Evolutionary conservation across 306 rosid species (phyloP).

Genomic region (Castanospermum australe): DNA sequence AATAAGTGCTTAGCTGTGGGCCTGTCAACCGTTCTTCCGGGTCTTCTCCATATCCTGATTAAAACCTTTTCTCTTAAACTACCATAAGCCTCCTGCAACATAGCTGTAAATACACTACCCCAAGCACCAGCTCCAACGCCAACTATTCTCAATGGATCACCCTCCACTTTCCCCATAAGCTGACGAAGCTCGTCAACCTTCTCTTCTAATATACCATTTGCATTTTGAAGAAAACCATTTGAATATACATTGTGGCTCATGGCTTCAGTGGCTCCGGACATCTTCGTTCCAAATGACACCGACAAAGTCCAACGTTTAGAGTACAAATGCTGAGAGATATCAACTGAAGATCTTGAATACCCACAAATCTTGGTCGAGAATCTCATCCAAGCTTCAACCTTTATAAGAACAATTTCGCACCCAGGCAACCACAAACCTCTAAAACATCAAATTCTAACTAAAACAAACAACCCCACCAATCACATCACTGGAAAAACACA

Average conservation of each 20-base stretch:
- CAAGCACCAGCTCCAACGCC: constrained; percentile 98
- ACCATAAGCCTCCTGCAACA: constrained; percentile 86
- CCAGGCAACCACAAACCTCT: not conserved
- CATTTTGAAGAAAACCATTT: constrained; percentile 47
- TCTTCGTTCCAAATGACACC: constrained; percentile 37
- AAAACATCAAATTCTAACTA: constrained; percentile 1
- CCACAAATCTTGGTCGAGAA: constrained; percentile 10
- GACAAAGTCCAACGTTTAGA: not conserved
- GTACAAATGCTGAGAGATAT: not conserved
- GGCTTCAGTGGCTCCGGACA: constrained; percentile 42
- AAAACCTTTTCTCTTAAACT: constrained; percentile 68
- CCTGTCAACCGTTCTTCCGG: constrained; percentile 75
- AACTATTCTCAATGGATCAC: constrained; percentile 87
- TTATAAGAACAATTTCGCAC: not conserved
- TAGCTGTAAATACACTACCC: constrained; percentile 92
- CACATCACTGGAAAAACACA: not conserved
- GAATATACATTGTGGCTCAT: constrained; percentile 22
- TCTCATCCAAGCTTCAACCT: constrained; percentile 20
- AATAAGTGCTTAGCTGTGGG: constrained; percentile 82
- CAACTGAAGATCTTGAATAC: constrained; percentile 14
- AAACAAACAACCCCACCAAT: constrained; percentile 19
- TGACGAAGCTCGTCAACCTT: constrained; percentile 81
- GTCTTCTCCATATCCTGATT: constrained; percentile 88
- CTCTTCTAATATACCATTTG: constrained; percentile 61
- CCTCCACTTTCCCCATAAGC: constrained; percentile 70